These are phyloP conservation scores for Alternaria sp. DNA, from an alignment of 2,329 filamentous ascomycete species.

Conservation along the genomic window DNA sequence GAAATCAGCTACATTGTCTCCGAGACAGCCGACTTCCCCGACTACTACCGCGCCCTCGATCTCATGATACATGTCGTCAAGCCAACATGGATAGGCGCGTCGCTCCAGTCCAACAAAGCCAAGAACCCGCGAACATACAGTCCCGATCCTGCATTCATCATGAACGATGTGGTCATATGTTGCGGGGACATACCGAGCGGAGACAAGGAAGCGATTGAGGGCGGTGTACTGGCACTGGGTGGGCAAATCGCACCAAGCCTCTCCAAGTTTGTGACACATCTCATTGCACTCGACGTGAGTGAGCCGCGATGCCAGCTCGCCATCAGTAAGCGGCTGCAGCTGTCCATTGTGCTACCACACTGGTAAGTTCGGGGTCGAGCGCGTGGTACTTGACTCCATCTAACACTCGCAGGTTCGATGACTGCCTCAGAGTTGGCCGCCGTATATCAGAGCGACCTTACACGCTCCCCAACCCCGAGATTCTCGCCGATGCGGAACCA, in stretches of 20 bases:
- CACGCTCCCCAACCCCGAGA: conserved; percentile 82
- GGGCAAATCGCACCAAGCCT: conserved; percentile 79
- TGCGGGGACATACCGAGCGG: conserved; percentile 84
- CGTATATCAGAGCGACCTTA: conserved; percentile 91
- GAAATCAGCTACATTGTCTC: conserved; percentile 72
- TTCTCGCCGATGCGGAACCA: conserved; percentile 59
- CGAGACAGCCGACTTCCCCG: conserved; percentile 87
- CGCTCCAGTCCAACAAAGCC: conserved; percentile 72
- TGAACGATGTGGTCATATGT: conserved; percentile 82
- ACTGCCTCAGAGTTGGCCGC: conserved; percentile 91
- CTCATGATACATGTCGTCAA: conserved; percentile 85
- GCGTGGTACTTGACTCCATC: background rate
- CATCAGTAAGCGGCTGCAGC: conserved; percentile 69
- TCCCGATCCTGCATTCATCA: conserved; percentile 89
- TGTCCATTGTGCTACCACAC: conserved; percentile 89
- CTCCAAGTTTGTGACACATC: conserved; percentile 81
- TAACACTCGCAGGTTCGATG: conserved; percentile 77
- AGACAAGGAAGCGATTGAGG: conserved; percentile 91
- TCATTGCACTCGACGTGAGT: conserved; percentile 81
- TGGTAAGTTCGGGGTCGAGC: conserved; percentile 65
- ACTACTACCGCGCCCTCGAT: conserved; percentile 77
- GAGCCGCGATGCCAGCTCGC: conserved; percentile 74
- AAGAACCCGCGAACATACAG: conserved; percentile 84
- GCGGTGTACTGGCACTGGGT: conserved; percentile 87
- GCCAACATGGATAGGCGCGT: conserved; percentile 79